A percentile compares a stretch with the other conserved stretches of the same genome.
These are phyloP conservation scores for Sporothrix humicola DNA, from an alignment of 2,329 filamentous ascomycete genomes.

Conservation along the genomic window DNA sequence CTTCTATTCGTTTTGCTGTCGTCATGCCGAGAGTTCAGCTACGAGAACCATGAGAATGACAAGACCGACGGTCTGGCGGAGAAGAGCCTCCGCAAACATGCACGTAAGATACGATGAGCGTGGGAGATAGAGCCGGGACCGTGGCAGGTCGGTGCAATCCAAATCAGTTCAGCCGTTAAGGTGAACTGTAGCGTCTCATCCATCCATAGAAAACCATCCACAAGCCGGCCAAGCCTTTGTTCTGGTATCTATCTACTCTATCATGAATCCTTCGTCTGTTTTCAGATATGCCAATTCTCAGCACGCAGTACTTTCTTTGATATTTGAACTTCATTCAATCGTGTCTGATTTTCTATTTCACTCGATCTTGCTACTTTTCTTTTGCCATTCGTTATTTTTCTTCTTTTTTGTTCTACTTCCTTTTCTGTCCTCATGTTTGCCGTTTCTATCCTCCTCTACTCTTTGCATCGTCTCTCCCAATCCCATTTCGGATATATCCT, in stretches of 20 bases:
- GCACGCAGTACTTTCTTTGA: too few species aligned
- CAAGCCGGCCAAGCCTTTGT: background rate
- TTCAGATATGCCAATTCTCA: background rate
- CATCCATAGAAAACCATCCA: too few species aligned
- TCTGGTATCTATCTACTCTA: background rate
- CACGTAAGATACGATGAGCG: background rate
- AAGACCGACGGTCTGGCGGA: background rate
- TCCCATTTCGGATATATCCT: background rate
- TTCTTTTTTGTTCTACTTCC: background rate
- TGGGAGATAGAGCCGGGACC: background rate
- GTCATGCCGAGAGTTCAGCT: background rate
- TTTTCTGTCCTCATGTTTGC: background rate
- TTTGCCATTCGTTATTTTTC: background rate
- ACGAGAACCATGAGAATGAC: background rate
- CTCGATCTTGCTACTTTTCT: background rate
- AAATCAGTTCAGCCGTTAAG: too few species aligned
- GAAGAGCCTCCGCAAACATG: background rate
- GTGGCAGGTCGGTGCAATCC: too few species aligned
- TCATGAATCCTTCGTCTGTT: background rate
- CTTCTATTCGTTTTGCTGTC: background rate
- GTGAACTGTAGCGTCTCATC: too few species aligned
- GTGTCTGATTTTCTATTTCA: background rate
- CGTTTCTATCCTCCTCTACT: conserved; percentile 5
- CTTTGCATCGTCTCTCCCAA: background rate
- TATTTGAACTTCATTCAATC: too few species aligned